phyloP scores from a whole-genome alignment of 108 stramenopile species.

The Cyclotella kingstonii region DNA sequence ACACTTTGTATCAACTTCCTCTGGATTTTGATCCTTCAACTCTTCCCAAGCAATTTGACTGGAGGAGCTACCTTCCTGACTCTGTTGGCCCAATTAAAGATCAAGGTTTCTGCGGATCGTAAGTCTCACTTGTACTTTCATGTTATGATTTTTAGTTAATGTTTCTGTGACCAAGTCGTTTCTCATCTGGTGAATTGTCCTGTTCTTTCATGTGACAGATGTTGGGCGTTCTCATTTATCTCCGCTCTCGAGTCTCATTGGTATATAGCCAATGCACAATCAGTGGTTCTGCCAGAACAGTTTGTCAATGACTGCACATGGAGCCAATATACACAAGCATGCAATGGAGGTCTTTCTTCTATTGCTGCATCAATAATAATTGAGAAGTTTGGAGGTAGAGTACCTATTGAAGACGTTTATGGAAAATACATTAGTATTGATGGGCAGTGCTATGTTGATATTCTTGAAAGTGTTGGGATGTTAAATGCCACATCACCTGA shows the following conservation, averaged over 20 bases:
- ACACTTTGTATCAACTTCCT: conserved; percentile 20
- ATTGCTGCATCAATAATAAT: conserved; percentile 10
- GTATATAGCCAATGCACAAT: conserved; percentile 17
- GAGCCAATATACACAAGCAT: conserved; percentile 5
- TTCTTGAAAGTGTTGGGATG: conserved; percentile 15
- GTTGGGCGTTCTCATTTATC: conserved; percentile 62
- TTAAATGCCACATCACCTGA: neutral
- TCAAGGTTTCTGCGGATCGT: conserved; percentile 63
- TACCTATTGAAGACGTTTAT: conserved; percentile 19
- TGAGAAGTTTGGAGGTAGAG: conserved; percentile 13
- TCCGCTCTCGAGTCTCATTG: conserved; percentile 32
- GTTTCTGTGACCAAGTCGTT: neutral
- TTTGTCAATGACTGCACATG: conserved; percentile 30
- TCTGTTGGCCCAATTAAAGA: conserved; percentile 62
- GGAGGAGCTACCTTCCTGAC: conserved; percentile 27
- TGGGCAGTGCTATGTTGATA: conserved; percentile 35
- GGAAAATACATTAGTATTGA: conserved; percentile 25
- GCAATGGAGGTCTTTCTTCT: conserved; percentile 16
- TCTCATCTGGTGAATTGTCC: neutral
- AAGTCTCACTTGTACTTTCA: neutral
- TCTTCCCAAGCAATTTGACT: conserved; percentile 30
- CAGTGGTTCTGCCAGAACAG: conserved; percentile 25
- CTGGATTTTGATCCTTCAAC: conserved; percentile 27
- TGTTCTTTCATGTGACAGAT: conserved; percentile 3
- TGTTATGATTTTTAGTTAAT: neutral